Evolutionary conservation across 2,329 filamentous ascomycete species (phyloP).

Genomic region (Aspergillus phoenicis): DNA sequence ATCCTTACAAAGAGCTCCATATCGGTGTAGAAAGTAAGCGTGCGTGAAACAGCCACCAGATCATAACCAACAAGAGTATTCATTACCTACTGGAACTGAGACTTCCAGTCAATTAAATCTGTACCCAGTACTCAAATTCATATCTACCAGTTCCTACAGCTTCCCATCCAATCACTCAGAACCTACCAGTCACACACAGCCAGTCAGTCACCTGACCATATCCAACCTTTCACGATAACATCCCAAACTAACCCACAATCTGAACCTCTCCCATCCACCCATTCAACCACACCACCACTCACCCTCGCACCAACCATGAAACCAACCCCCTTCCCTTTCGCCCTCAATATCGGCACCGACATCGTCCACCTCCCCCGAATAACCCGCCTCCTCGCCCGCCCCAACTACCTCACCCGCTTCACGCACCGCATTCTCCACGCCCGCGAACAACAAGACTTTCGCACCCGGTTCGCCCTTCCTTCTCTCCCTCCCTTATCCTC

Average conservation of each 20-base stretch:
- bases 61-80: background rate
- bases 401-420: slow-evolving; percentile 44
- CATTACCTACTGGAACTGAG: background rate
- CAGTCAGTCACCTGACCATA: slow-evolving; percentile 11
- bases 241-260: background rate
- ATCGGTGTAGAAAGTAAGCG: background rate
- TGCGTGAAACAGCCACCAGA: background rate
- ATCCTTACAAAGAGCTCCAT: background rate
- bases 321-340: slow-evolving; percentile 60
- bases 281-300: background rate
- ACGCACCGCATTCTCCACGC: slow-evolving; percentile 45
- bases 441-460: slow-evolving; percentile 43
- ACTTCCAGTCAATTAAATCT: too few relatives aligned
- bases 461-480: slow-evolving; percentile 32
- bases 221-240: background rate
- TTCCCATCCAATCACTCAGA: background rate
- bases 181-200: background rate
- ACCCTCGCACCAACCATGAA: slow-evolving; percentile 32
- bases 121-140: too few relatives aligned
- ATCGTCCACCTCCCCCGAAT: slow-evolving; percentile 73
- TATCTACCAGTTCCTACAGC: too few relatives aligned
- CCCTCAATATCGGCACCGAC: slow-evolving; percentile 74
- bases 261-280: background rate
- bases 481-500: slow-evolving; percentile 10
- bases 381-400: slow-evolving; percentile 55